phyloP scores from a whole-genome alignment of 257 asterid species.

The Nicotiana undulata region DNA sequence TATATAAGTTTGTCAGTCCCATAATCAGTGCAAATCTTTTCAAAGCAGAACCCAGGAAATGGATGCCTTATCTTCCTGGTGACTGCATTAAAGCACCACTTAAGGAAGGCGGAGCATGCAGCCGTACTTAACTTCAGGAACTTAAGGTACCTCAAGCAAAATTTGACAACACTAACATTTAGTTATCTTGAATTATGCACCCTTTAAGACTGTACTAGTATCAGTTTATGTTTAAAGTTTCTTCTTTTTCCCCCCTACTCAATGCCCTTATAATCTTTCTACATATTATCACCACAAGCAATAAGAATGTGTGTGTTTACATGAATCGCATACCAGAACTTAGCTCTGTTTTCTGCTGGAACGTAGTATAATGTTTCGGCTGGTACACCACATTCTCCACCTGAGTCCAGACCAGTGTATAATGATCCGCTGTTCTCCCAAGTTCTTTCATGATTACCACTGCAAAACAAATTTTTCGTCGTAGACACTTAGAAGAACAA shows the following conservation, averaged over 20 bases:
- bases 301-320: not conserved
- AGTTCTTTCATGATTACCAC: conserved; percentile 47
- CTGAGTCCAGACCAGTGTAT: conserved; percentile 27
- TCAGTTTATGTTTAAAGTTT: too few species aligned
- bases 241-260: not conserved
- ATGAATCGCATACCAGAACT: conserved; percentile 30
- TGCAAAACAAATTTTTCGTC: conserved; percentile 1
- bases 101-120: not conserved
- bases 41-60: not conserved
- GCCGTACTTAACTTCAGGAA: too few species aligned
- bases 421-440: conserved; percentile 37
- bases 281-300: not conserved
- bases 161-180: not conserved
- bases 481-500: not conserved
- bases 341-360: conserved; percentile 45
- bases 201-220: too few species aligned
- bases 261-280: too few species aligned
- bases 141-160: not conserved
- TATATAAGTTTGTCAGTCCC: not conserved
- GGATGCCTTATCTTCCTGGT: not conserved
- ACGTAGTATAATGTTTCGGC: conserved; percentile 39
- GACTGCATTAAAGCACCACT: not conserved
- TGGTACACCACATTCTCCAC: conserved; percentile 52
- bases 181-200: too few species aligned
- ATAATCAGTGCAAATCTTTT: not conserved